Evolutionary conservation across 2,329 filamentous ascomycete genomes (phyloP), one percentile per base, ranked within the genome.

Genomic region (Cryphonectria parasitica): DNA sequence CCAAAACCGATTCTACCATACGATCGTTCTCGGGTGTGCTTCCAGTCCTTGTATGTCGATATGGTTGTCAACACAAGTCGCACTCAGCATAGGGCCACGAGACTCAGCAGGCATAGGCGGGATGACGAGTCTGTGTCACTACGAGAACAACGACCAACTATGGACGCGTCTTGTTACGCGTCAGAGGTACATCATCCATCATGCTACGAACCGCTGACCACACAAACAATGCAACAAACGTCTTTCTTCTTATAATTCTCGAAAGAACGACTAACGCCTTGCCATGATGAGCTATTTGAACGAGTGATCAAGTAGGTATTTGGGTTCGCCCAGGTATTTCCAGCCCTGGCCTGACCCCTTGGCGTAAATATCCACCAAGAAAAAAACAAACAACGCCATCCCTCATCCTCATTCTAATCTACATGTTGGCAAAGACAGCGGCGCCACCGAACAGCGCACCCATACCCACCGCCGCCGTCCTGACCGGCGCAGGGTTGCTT

Each of bases 381-480:
- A 17, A n/a, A n/a, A 6, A 22, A n/a, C 2, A 5, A 34, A 25
- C 1, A 6, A 31, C 31, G 28, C 15, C 41, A 43, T 11, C 22
- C 39, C 34, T 4, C 34, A 13, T 15, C n/a, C 64, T 36, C 70
- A 62, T 1, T 11, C 10, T 39, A 39, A 1, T 75, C 80, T 83
- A 86, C 75, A 85, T 69, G 79, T 85, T 84, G 75, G 77, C 80
- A 64, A 85, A 73, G 66, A 84, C 70, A 66, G 82, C 84, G 3
- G 82, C 83, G 74, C 83, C 84, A 34, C 83, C 84, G 64, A 85
- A 77, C 70, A 86, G 78, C 34, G 83, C 84, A 43, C 83, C 83
- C 63, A 86, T 77, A 28, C 81, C 83, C 58, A 85, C 74, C 39
- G 80, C 83, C 39, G 79, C 84, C 22, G 83, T 84, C 72, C 79